Conservation (phyloP, 768 basidiomycete genomes). For the Lentinula aciculospora region DNA sequence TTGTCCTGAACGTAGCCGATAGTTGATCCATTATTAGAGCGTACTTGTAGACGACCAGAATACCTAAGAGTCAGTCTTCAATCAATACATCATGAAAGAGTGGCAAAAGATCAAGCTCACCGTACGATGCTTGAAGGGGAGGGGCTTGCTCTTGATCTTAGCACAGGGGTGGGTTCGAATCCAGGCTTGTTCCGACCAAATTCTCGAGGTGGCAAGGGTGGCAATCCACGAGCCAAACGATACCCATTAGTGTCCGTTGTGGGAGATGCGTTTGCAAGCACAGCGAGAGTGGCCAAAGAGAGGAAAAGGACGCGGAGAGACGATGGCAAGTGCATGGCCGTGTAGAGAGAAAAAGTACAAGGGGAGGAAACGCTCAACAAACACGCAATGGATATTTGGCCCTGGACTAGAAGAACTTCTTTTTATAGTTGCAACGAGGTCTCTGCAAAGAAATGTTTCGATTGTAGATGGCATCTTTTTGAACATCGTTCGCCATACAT, state of each 20-base stretch:
- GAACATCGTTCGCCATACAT: too few species aligned
- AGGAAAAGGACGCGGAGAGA: neutral
- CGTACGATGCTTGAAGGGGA: neutral
- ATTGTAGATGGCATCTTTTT: neutral
- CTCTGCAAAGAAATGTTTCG: neutral
- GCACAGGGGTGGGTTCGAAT: slow-evolving; percentile 19
- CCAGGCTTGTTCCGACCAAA: slow-evolving; percentile 27
- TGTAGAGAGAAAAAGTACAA: neutral
- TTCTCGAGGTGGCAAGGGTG: slow-evolving; percentile 10
- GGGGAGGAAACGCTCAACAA: neutral
- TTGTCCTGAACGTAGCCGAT: slow-evolving; percentile 30
- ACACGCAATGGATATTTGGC: neutral
- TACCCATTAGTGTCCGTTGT: slow-evolving; percentile 4
- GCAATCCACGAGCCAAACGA: slow-evolving; percentile 7
- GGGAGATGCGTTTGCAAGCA: neutral
- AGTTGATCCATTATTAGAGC: slow-evolving; percentile 20
- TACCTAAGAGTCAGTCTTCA: slow-evolving; percentile 11
- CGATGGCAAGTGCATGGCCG: neutral
- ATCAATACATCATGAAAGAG: neutral
- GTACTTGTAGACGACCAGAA: slow-evolving; percentile 32
- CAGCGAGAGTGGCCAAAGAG: neutral
- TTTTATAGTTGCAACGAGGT: neutral
- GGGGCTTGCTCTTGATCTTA: neutral
- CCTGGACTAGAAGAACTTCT: neutral
- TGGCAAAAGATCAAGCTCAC: neutral